These are phyloP conservation scores for Talaromyces atroroseus DNA, from an alignment of 2,329 filamentous ascomycete species.

Conservation along the genomic window DNA sequence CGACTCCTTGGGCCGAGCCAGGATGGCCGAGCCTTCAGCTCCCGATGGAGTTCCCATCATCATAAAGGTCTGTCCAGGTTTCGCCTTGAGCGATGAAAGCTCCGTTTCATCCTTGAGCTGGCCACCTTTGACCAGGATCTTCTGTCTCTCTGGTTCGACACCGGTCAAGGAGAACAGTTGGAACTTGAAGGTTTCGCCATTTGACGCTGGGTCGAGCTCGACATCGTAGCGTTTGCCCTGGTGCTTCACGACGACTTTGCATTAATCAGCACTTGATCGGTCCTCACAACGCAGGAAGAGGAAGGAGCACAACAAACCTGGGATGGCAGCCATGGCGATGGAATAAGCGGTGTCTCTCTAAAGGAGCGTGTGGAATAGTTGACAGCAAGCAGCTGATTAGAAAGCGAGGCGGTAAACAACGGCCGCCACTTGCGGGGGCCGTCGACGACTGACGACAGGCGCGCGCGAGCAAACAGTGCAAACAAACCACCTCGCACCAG, in stretches of 20 bases:
- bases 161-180: constrained; percentile 93
- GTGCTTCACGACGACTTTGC: constrained; percentile 82
- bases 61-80: constrained; percentile 81
- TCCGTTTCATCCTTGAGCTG: constrained; percentile 94
- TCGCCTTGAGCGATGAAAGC: constrained; percentile 76
- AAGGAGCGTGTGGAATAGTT: neutral
- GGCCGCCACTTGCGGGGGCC: constrained; percentile 11
- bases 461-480: constrained; percentile 27
- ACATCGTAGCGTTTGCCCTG: constrained; percentile 92
- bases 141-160: constrained; percentile 93
- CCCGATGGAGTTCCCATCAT: constrained; percentile 89
- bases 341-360: neutral
- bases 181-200: constrained; percentile 89
- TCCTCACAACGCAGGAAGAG: neutral
- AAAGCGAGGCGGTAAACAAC: constrained; percentile 12
- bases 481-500: constrained; percentile 24
- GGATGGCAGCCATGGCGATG: constrained; percentile 50
- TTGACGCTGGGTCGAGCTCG: constrained; percentile 77
- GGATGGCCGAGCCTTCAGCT: constrained; percentile 52
- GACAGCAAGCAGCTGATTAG: neutral
- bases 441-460: neutral
- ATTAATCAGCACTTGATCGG: constrained; percentile 18
- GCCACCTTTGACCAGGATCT: constrained; percentile 88
- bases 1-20: constrained; percentile 68
- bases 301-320: constrained; percentile 42